These are phyloP conservation scores for Aspergillus luchuensis DNA, from an alignment of 2,329 filamentous ascomycete genomes.

Conservation along the genomic window DNA sequence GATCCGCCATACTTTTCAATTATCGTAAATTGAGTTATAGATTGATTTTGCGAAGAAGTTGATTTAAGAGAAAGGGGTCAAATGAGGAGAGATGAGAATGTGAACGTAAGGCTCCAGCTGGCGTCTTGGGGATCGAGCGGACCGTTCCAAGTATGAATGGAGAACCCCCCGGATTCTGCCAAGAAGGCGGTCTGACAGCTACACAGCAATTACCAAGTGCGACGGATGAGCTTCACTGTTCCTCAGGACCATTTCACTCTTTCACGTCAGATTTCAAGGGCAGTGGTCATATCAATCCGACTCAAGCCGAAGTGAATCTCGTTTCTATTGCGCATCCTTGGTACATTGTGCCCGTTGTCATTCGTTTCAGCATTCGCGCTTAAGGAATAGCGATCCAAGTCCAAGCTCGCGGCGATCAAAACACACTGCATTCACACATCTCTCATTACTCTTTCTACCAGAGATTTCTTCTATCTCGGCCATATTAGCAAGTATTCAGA, in stretches of 20 bases:
- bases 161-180: constrained; percentile 23
- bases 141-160: constrained; percentile 5
- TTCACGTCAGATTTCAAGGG: constrained; percentile 2
- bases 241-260: constrained; percentile 8
- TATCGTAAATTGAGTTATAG: not conserved
- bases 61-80: constrained; percentile 11
- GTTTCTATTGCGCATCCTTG: not conserved
- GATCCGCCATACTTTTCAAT: constrained; percentile 64
- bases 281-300: not conserved
- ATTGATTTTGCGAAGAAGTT: constrained; percentile 2
- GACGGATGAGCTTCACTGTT: constrained; percentile 14
- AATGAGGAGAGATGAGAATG: constrained; percentile 15
- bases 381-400: not conserved
- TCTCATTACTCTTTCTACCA: not conserved
- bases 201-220: constrained; percentile 6
- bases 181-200: constrained; percentile 23
- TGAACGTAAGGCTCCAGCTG: constrained; percentile 24
- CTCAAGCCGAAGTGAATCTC: not conserved
- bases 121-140: constrained; percentile 21
- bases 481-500: constrained; percentile 17
- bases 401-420: not conserved
- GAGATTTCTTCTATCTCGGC: not conserved
- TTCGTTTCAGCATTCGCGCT: not conserved
- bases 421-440: not conserved
- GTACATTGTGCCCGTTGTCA: not conserved